Percentiles rank a stretch among this genome's conserved stretches.
Evolutionary conservation across 176 grass and related monocot species (phyloP).

Genomic region (Tillandsia fasciculata): DNA sequence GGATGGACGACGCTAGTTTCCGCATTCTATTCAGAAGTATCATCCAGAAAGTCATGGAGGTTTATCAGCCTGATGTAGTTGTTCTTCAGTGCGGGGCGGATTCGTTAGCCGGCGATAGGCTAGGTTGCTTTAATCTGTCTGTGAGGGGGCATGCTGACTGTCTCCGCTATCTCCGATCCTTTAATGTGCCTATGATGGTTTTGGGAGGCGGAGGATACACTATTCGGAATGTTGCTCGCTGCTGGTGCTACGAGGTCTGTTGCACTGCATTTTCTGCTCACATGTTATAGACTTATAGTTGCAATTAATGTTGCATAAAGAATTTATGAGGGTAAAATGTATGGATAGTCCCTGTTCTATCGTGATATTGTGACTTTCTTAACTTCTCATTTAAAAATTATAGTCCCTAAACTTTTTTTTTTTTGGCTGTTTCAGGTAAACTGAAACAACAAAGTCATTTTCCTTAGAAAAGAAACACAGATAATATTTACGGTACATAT

Average conservation of each 20-base stretch:
- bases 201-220: constrained; percentile 91
- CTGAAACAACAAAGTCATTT: too few species aligned
- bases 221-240: constrained; percentile 87
- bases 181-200: constrained; percentile 84
- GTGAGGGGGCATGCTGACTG: constrained; percentile 84
- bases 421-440: too few species aligned
- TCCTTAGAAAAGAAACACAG: too few species aligned
- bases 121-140: constrained; percentile 93
- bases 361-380: too few species aligned
- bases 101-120: constrained; percentile 78
- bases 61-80: constrained; percentile 78
- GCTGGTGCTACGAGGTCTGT: constrained; percentile 85
- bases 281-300: background rate
- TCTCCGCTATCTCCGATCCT: constrained; percentile 77
- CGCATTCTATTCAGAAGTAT: constrained; percentile 61
- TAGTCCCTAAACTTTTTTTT: too few species aligned
- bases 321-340: too few species aligned
- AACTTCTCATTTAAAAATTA: too few species aligned
- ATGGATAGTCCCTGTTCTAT: too few species aligned
- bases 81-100: constrained; percentile 90
- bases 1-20: constrained; percentile 74
- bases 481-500: too few species aligned
- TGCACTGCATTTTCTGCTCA: background rate
- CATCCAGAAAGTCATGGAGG: constrained; percentile 71
- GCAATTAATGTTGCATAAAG: too few species aligned